phyloP scores from a whole-genome alignment of 805 yeast species.

The Metschnikowia sp. region DNA sequence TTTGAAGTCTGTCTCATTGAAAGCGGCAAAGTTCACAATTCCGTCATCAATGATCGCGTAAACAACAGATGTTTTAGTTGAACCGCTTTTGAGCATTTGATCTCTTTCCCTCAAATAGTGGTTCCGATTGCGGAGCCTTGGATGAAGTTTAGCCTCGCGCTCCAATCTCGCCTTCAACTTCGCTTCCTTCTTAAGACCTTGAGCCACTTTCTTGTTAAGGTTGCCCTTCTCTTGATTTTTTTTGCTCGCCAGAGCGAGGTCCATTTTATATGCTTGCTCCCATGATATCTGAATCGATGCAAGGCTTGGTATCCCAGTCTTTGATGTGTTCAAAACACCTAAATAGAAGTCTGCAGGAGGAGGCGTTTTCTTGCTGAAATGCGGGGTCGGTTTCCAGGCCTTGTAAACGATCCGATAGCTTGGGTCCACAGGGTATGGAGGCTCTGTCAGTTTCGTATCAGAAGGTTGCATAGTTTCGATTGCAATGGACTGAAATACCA shows the following conservation, averaged over 20 bases:
- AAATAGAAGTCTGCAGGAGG: conserved; percentile 74
- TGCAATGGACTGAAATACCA: conserved; percentile 21
- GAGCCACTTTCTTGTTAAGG: neutral
- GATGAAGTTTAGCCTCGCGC: conserved; percentile 26
- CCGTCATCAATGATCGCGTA: conserved; percentile 78
- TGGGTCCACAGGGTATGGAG: conserved; percentile 6
- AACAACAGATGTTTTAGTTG: conserved; percentile 43
- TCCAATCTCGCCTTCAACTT: conserved; percentile 23
- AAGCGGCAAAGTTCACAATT: conserved; percentile 59
- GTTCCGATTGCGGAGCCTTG: conserved; percentile 23
- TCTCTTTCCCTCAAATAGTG: conserved; percentile 30
- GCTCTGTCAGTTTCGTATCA: conserved; percentile 7
- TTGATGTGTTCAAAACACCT: conserved; percentile 49
- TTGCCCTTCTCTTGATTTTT: neutral
- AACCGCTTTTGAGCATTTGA: conserved; percentile 49
- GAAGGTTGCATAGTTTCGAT: conserved; percentile 15
- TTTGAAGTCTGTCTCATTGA: conserved; percentile 51
- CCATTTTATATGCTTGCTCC: conserved; percentile 10
- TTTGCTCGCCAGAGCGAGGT: neutral
- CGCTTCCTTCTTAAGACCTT: conserved; percentile 13
- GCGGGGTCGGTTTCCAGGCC: conserved; percentile 81
- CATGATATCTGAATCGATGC: conserved; percentile 36
- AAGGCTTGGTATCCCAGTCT: conserved; percentile 44
- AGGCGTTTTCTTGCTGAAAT: conserved; percentile 68
- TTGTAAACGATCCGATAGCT: conserved; percentile 46